These are phyloP conservation scores for Casuarina equisetifolia DNA, from an alignment of 306 rosid species.

Conservation along the genomic window DNA sequence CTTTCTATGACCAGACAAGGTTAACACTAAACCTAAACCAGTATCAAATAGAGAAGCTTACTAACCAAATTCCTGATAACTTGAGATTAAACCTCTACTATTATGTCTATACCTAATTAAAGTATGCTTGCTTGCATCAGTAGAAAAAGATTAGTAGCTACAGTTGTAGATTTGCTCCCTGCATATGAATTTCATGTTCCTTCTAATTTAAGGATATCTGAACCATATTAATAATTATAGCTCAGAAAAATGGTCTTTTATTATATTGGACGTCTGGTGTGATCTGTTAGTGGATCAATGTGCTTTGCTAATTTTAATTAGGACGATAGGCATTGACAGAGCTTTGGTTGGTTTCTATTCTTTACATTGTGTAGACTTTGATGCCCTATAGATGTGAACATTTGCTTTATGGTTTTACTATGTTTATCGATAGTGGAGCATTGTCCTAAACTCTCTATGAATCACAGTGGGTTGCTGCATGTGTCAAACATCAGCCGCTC, in stretches of 20 bases:
- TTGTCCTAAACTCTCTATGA: conserved; percentile 15
- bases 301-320: neutral
- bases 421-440: conserved; percentile 14
- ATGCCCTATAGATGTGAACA: neutral
- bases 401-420: conserved; percentile 5
- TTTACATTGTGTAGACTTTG: conserved; percentile 12
- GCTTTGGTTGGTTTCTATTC: neutral
- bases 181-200: neutral
- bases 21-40: neutral
- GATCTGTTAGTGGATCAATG: neutral
- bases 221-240: neutral
- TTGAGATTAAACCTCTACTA: neutral
- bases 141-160: neutral
- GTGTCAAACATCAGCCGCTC: conserved; percentile 74
- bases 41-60: neutral
- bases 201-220: neutral
- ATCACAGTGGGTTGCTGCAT: conserved; percentile 92
- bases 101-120: neutral
- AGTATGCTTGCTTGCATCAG: neutral
- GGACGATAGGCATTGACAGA: neutral
- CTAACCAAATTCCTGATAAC: neutral
- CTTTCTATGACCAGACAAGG: too few relatives aligned
- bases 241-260: neutral
- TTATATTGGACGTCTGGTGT: neutral
- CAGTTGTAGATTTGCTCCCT: neutral